Percentiles rank a stretch among this genome's conserved stretches.
Evolutionary conservation across 176 grass and related monocot genomes (phyloP).

Genomic region (Hordeum vulgare): DNA sequence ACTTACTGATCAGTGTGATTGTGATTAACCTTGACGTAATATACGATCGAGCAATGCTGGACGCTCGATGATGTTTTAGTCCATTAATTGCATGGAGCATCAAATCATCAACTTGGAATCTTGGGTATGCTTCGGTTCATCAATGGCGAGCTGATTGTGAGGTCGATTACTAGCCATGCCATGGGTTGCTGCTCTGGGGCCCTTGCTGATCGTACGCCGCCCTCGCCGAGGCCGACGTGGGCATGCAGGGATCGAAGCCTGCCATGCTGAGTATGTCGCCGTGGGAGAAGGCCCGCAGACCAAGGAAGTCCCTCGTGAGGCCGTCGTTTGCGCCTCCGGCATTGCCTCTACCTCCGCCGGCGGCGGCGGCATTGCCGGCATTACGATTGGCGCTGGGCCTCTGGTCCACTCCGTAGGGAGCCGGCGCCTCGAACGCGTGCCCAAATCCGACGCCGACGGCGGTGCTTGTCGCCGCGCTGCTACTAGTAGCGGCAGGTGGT

Average conservation of each 20-base stretch:
- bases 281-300: slow-evolving; percentile 67
- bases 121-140: not conserved
- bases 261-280: slow-evolving; percentile 76
- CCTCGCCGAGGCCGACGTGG: slow-evolving; percentile 17
- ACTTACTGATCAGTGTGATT: slow-evolving; percentile 22
- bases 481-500: slow-evolving; percentile 13
- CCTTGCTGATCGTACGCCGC: slow-evolving; percentile 51
- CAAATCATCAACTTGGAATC: not conserved
- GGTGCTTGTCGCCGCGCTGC: slow-evolving; percentile 25
- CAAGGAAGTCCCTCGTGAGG: slow-evolving; percentile 87
- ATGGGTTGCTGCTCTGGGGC: slow-evolving; percentile 54
- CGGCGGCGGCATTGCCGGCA: slow-evolving; percentile 14
- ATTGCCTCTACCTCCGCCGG: slow-evolving; percentile 5
- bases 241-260: slow-evolving; percentile 64
- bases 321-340: slow-evolving; percentile 39
- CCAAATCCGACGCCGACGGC: slow-evolving; percentile 8
- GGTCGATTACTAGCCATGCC: slow-evolving; percentile 43
- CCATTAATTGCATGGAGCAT: not conserved
- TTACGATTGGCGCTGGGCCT: slow-evolving; percentile 2
- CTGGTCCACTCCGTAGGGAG: slow-evolving; percentile 12
- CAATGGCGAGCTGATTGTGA: not conserved
- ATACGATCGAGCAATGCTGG: not conserved
- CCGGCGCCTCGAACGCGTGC: slow-evolving; percentile 6
- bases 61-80: not conserved
- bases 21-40: not conserved